Percentiles rank a stretch among this genome's conserved stretches.
Evolutionary conservation across 306 rosid species (phyloP).

Genomic region (Corylus americana): DNA sequence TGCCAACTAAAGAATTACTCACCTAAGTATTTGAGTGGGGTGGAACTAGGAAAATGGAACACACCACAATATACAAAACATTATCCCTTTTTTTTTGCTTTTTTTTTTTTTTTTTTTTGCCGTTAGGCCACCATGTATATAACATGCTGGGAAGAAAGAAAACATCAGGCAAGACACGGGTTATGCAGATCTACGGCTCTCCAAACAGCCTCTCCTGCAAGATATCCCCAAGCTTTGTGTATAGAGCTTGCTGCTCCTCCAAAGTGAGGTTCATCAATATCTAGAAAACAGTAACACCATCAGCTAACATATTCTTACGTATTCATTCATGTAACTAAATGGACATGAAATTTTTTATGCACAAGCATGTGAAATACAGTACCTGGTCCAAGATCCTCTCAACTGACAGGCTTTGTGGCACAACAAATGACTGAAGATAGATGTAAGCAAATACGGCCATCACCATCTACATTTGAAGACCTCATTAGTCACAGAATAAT

Average conservation of each 20-base stretch:
- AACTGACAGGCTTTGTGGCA: conserved; percentile 69
- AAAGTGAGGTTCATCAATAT: conserved; percentile 80
- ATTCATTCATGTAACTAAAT: conserved; percentile 8
- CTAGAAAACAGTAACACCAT: conserved; percentile 40
- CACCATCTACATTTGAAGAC: conserved; percentile 72
- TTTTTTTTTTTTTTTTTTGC: no score
- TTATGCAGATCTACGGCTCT: conserved; percentile 31
- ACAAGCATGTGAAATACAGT: conserved; percentile 14
- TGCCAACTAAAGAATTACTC: conserved; percentile 27
- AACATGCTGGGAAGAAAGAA: no score
- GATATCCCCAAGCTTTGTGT: conserved; percentile 66
- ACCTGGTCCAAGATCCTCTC: conserved; percentile 92
- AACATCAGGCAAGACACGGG: background rate
- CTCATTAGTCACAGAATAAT: background rate
- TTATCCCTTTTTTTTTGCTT: conserved; percentile 14
- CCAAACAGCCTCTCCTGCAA: conserved; percentile 59
- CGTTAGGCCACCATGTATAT: no score
- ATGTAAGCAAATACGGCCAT: conserved; percentile 98
- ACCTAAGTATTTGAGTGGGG: conserved; percentile 29
- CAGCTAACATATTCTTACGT: conserved; percentile 7
- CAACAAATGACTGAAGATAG: conserved; percentile 91
- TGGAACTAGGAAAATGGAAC: conserved; percentile 38
- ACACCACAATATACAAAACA: conserved; percentile 39
- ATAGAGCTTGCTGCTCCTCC: conserved; percentile 79
- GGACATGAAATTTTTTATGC: background rate